Conservation (phyloP, 768 basidiomycete species). For the Boletus rubroflammeus region DNA sequence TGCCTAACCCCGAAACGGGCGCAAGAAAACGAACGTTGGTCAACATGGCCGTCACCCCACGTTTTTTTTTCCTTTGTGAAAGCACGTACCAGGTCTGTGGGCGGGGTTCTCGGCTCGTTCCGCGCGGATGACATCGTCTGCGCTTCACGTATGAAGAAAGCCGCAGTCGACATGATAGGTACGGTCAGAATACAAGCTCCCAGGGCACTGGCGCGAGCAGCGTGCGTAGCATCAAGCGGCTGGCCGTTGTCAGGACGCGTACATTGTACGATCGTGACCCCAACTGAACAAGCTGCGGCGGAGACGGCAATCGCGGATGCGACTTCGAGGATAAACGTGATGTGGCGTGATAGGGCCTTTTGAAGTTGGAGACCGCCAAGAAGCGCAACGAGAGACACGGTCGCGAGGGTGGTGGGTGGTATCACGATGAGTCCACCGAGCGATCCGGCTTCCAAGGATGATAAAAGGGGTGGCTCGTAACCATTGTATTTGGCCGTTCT, state of each 20-base stretch:
- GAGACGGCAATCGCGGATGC: slow-evolving; percentile 5
- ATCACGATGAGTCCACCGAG: slow-evolving; percentile 14
- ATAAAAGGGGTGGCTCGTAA: slow-evolving; percentile 6
- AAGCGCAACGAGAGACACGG: slow-evolving; percentile 1
- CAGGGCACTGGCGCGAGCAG: slow-evolving; percentile 14
- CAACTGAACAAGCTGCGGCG: slow-evolving; percentile 13
- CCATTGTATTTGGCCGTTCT: slow-evolving; percentile 6
- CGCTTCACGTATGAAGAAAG: background rate
- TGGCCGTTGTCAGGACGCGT: background rate
- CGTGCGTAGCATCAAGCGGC: slow-evolving; percentile 6
- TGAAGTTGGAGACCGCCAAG: background rate
- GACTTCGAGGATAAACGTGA: slow-evolving; percentile 9
- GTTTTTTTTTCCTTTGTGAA: background rate
- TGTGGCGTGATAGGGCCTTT: background rate
- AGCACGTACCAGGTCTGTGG: slow-evolving; percentile 3
- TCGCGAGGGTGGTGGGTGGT: slow-evolving; percentile 3
- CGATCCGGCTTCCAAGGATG: slow-evolving; percentile 11
- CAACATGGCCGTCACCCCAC: background rate
- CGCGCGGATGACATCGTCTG: slow-evolving; percentile 1
- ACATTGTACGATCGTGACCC: slow-evolving; percentile 1
- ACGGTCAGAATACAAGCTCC: slow-evolving; percentile 9
- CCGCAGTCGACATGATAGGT: slow-evolving; percentile 7
- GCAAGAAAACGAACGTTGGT: background rate
- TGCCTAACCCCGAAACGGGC: background rate
- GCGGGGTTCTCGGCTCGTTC: background rate